These are phyloP conservation scores for Solanum aculeatissimum DNA, from an alignment of 305 asterid species.

Conservation along the genomic window DNA sequence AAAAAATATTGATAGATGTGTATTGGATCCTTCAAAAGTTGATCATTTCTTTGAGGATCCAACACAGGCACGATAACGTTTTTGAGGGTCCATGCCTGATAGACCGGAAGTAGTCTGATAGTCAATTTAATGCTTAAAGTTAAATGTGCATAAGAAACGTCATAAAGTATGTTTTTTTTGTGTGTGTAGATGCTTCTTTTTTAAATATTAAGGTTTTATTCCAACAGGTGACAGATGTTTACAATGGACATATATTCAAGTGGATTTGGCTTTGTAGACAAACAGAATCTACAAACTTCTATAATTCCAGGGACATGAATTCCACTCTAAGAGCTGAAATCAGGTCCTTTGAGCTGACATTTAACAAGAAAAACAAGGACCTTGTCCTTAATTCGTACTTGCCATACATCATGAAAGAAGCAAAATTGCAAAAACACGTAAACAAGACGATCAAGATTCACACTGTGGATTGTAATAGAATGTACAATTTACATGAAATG, in stretches of 20 bases:
- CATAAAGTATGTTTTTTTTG: background rate
- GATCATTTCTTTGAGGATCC: background rate
- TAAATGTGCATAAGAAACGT: background rate
- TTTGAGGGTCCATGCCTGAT: background rate
- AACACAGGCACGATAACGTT: background rate
- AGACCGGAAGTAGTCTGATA: too few species aligned
- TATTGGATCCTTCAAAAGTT: background rate
- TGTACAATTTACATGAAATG: constrained; percentile 2
- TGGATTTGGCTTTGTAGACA: constrained; percentile 40
- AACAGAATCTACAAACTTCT: constrained; percentile 4
- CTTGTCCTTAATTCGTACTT: constrained; percentile 33
- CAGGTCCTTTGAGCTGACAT: constrained; percentile 42
- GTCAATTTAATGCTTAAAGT: too few species aligned
- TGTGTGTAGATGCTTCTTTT: background rate
- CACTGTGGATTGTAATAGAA: constrained; percentile 18
- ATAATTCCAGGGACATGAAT: constrained; percentile 26
- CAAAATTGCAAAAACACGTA: constrained; percentile 20
- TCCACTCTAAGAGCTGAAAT: constrained; percentile 29
- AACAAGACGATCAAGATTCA: constrained; percentile 35
- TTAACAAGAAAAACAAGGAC: constrained; percentile 30
- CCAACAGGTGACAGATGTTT: constrained; percentile 17
- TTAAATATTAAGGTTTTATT: background rate
- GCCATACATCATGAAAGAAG: constrained; percentile 22
- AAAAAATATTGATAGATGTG: background rate
- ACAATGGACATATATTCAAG: constrained; percentile 24